A percentile compares a stretch with the other conserved stretches of the same genome.
phyloP scores from a whole-genome alignment of 2,329 filamentous ascomycete species.

The Nemania sp. region DNA sequence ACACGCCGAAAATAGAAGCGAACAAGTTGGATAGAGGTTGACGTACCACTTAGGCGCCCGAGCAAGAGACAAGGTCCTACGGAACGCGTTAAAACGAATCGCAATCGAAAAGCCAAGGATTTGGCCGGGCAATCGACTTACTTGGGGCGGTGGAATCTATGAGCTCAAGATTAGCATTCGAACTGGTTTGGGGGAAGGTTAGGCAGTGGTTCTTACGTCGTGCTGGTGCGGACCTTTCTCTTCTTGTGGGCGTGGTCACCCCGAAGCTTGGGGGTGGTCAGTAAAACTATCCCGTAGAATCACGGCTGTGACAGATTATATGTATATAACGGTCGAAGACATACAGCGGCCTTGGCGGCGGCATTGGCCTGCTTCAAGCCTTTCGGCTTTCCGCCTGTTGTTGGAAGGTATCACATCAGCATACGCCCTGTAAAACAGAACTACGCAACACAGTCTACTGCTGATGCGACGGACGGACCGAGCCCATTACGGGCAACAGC shows the following conservation, averaged over 20 bases:
- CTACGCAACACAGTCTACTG: conserved; percentile 77
- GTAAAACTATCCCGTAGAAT: background rate
- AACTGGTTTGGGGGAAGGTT: background rate
- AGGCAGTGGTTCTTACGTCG: conserved; percentile 52
- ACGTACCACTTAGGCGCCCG: conserved; percentile 26
- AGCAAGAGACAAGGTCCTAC: conserved; percentile 26
- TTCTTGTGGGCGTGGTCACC: conserved; percentile 74
- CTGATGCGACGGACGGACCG: conserved; percentile 56
- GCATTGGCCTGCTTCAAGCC: conserved; percentile 84
- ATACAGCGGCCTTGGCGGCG: conserved; percentile 91
- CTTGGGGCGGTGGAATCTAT: conserved; percentile 88
- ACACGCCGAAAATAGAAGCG: background rate
- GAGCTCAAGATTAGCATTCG: conserved; percentile 8
- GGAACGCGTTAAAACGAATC: conserved; percentile 3
- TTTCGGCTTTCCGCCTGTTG: conserved; percentile 62
- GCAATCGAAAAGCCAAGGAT: background rate
- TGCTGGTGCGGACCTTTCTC: conserved; percentile 88
- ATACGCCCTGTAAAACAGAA: conserved; percentile 69
- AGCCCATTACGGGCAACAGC: conserved; percentile 14
- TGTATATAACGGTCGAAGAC: conserved; percentile 7
- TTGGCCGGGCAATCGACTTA: conserved; percentile 54
- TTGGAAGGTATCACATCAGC: conserved; percentile 70
- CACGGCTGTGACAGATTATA: conserved; percentile 69
- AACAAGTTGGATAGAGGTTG: background rate
- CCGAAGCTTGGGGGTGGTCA: conserved; percentile 17